Base-by-base conservation (phyloP, 768 basidiomycete species). In the Auriscalpium microsporum region DNA sequence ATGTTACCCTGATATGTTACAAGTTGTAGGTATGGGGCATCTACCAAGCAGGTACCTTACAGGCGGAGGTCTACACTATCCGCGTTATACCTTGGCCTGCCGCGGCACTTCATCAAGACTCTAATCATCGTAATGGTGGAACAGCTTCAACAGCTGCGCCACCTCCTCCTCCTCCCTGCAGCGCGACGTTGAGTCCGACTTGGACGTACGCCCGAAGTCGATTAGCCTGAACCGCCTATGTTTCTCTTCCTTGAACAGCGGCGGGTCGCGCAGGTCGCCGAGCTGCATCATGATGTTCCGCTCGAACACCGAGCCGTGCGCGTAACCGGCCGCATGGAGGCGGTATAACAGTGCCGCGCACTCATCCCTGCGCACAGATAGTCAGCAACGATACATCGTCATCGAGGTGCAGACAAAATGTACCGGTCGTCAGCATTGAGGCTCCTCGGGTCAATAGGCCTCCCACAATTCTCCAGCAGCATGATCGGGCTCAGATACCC, bases 391-490 rank as follows among this genome's bases (percentile, higher is more conserved):
- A 19, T 6, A 11, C 11, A 33, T 34, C 1, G 21, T 19, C 42
- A 2, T 19, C 13, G n/a, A 2, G 37, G n/a, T 52, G 23, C 17
- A 8, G 48, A 16, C 23, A 52, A 17, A 16, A 45, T 58, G 10
- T 51, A 67, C 67, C 59, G 53, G 19, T 64, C 56, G 49, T 65
- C 65, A n/a, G 53, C 11, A 10, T 52, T 60, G 23, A 78, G 63
- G 34, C 57, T 40, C 0, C 56, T 33, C 0, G 70, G 64, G 13
- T 65, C 42, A 17, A 79, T 62, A 0, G 70, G 72, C 14, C 44
- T 35, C 7, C 78, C 78, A 44, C 78, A 78, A 46, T 78, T 71
- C 58, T 78, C 78, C 46, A 78, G 57, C 11, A 79, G 69, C 44
- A 78, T 63, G 38, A 79, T 73, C 0, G 75, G 74, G 48, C 75